A percentile compares a stretch with the other conserved stretches of the same genome.
Conservation (phyloP, 805 yeast species). For the Torulaspora maleeae region DNA sequence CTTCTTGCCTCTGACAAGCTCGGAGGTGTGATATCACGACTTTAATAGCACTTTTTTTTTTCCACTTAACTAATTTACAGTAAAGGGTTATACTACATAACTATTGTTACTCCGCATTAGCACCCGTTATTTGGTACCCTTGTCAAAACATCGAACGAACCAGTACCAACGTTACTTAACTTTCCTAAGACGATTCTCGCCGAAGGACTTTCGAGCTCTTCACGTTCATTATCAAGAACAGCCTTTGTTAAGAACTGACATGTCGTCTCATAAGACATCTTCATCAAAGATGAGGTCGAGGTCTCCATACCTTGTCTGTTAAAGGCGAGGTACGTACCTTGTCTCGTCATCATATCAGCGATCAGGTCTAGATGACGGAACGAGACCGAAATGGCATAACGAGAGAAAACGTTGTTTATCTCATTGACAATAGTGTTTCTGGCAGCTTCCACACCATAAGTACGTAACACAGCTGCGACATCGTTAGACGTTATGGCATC, state of each 20-base stretch:
- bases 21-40: background rate
- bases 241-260: slow-evolving; percentile 96
- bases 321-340: slow-evolving; percentile 93
- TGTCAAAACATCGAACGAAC: slow-evolving; percentile 75
- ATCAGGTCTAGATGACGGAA: slow-evolving; percentile 91
- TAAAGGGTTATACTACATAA: background rate
- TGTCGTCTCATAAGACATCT: slow-evolving; percentile 98
- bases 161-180: slow-evolving; percentile 89
- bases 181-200: slow-evolving; percentile 92
- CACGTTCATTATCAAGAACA: slow-evolving; percentile 86
- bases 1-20: slow-evolving; percentile 2
- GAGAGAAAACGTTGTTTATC: slow-evolving; percentile 90
- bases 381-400: slow-evolving; percentile 91
- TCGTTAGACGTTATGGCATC: slow-evolving; percentile 89
- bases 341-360: slow-evolving; percentile 99
- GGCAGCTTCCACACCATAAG: slow-evolving; percentile 99
- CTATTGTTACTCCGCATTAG: background rate
- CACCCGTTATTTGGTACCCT: slow-evolving; percentile 33
- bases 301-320: slow-evolving; percentile 98
- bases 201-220: slow-evolving; percentile 84
- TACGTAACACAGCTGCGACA: slow-evolving; percentile 79
- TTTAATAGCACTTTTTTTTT: background rate
- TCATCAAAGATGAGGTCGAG: slow-evolving; percentile 91
- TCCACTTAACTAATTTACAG: background rate
- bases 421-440: slow-evolving; percentile 95